A percentile compares a stretch with the other conserved stretches of the same genome.
Evolutionary conservation across 73 alveolate genomes (phyloP).

Genomic region (Paramecium biaurelia): DNA sequence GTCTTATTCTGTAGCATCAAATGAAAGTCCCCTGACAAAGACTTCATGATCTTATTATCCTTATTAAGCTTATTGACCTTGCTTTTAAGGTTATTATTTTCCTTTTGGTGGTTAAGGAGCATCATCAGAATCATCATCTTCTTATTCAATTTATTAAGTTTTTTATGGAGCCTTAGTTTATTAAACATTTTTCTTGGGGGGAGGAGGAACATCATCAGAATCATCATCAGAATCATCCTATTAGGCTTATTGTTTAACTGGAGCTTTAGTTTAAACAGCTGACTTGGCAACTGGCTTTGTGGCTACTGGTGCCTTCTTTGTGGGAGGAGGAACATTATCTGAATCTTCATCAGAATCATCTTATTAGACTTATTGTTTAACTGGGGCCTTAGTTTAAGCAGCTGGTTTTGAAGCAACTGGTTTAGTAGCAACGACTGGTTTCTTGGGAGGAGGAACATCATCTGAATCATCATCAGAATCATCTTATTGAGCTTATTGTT

Average conservation of each 20-base stretch:
- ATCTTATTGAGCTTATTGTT: background rate
- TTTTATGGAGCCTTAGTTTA: constrained; percentile 24
- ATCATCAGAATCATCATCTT: constrained; percentile 30
- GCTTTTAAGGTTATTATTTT: background rate
- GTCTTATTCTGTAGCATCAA: constrained; percentile 67
- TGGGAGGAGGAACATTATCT: constrained; percentile 40
- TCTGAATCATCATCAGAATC: constrained; percentile 46
- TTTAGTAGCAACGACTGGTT: background rate
- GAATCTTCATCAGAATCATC: constrained; percentile 28
- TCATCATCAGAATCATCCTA: constrained; percentile 62
- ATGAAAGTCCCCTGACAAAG: constrained; percentile 67
- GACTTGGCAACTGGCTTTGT: constrained; percentile 56
- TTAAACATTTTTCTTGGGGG: constrained; percentile 36
- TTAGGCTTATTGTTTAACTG: constrained; percentile 35
- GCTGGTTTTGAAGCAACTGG: background rate
- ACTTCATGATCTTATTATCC: constrained; percentile 62
- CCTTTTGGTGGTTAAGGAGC: constrained; percentile 44
- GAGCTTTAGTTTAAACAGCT: constrained; percentile 36
- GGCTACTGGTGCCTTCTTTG: constrained; percentile 29
- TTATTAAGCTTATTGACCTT: background rate
- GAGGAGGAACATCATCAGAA: constrained; percentile 59
- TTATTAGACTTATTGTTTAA: background rate
- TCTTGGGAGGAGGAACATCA: constrained; percentile 57
- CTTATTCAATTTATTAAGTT: background rate
- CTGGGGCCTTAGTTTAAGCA: constrained; percentile 38